Percentiles rank a stretch among this genome's conserved stretches.
phyloP scores from a whole-genome alignment of 2,329 filamentous ascomycete species.

The Sclerotinia trifoliorum region DNA sequence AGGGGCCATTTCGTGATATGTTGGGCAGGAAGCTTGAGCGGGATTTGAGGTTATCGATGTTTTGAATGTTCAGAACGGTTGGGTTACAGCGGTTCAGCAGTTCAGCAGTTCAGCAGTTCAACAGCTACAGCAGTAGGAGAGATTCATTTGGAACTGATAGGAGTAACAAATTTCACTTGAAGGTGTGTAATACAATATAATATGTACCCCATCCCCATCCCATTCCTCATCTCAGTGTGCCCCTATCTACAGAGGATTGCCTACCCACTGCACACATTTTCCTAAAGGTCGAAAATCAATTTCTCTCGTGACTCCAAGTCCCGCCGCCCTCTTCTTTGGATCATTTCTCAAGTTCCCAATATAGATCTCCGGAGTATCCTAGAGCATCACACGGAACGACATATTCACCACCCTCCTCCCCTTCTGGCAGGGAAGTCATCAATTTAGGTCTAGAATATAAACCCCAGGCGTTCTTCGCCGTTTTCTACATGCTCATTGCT shows the following conservation, averaged over 20 bases:
- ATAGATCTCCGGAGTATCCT: constrained; percentile 7
- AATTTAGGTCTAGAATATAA: constrained; percentile 5
- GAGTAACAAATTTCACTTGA: not conserved
- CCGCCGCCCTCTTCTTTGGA: not conserved
- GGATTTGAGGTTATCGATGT: constrained; percentile 10
- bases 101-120: too few relatives aligned
- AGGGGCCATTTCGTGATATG: constrained; percentile 13
- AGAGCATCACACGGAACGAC: not conserved
- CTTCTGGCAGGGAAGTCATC: not conserved
- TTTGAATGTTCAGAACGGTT: not conserved
- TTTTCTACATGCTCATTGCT: not conserved
- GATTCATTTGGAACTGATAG: not conserved
- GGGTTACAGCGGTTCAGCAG: not conserved
- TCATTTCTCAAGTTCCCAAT: not conserved
- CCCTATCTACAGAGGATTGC: too few relatives aligned
- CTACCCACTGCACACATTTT: not conserved
- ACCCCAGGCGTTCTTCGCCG: not conserved
- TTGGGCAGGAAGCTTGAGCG: constrained; percentile 10
- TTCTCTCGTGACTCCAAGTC: not conserved
- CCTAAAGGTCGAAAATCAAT: not conserved
- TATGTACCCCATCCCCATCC: not conserved
- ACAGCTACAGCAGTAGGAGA: not conserved
- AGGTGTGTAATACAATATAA: not conserved
- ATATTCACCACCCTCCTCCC: not conserved
- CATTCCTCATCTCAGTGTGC: not conserved